Evolutionary conservation across 2,329 filamentous ascomycete species (phyloP).

Genomic region (Huntiella moniliformis): DNA sequence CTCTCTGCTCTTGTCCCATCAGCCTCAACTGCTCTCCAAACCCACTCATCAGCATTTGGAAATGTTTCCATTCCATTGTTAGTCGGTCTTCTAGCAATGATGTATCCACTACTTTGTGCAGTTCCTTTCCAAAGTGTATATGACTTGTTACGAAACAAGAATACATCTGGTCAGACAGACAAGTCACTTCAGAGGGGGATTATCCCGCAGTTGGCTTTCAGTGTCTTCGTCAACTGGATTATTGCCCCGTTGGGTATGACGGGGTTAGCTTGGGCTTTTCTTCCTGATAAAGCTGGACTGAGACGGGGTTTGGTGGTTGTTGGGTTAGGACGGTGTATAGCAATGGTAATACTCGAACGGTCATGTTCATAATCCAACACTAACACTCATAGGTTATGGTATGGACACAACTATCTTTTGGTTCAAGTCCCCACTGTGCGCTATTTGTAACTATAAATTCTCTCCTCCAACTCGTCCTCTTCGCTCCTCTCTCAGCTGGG

Average conservation of each 20-base stretch:
- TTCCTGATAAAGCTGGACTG: conserved; percentile 38
- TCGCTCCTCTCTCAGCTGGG: conserved; percentile 47
- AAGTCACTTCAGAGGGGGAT: conserved; percentile 23
- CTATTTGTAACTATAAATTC: conserved; percentile 62
- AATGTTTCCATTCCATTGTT: conserved; percentile 55
- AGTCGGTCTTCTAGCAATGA: conserved; percentile 71
- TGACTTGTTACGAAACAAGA: not conserved
- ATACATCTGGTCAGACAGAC: not conserved
- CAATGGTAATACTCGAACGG: conserved; percentile 42
- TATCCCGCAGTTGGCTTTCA: conserved; percentile 71
- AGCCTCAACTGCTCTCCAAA: conserved; percentile 44
- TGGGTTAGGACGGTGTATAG: conserved; percentile 69
- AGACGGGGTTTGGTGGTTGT: conserved; percentile 61
- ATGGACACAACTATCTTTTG: conserved; percentile 53
- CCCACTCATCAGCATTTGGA: conserved; percentile 38
- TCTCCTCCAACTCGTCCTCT: conserved; percentile 54
- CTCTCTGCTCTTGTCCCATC: conserved; percentile 55
- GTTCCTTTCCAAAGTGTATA: conserved; percentile 43
- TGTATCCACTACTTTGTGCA: conserved; percentile 86
- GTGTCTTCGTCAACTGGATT: conserved; percentile 64
- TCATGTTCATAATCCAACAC: not conserved
- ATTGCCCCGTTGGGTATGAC: conserved; percentile 71
- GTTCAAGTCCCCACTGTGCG: conserved; percentile 67
- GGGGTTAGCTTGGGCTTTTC: conserved; percentile 47
- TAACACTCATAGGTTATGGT: conserved; percentile 30